These are phyloP conservation scores for Basidiobolus meristosporus DNA, from an alignment of 371 early-diverging fungal species.

Conservation along the genomic window DNA sequence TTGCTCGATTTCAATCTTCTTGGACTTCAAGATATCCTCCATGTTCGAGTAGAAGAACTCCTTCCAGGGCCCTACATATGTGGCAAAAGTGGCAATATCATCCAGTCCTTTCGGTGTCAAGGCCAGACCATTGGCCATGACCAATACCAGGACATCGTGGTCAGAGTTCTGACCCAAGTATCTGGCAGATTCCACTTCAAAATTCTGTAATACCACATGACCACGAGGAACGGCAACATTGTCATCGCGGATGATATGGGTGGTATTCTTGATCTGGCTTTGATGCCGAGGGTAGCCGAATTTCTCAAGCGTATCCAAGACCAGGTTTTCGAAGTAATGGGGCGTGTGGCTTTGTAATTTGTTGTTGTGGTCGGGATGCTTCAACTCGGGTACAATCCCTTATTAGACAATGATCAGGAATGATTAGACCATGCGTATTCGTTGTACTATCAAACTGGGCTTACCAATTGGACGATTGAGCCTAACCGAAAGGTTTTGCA, in stretches of 20 bases:
- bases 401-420: too few relatives aligned
- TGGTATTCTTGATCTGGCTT: background rate
- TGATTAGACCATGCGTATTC: too few relatives aligned
- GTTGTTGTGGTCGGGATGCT: conserved; percentile 6
- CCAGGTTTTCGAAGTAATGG: conserved; percentile 16
- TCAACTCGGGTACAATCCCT: conserved; percentile 16
- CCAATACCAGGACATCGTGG: conserved; percentile 8
- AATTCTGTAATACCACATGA: conserved; percentile 12
- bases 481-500: conserved; percentile 7
- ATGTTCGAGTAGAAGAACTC: conserved; percentile 12
- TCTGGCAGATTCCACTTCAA: conserved; percentile 12
- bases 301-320: conserved; percentile 9
- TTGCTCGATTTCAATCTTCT: conserved; percentile 8
- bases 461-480: conserved; percentile 11
- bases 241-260: background rate
- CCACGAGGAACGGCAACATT: conserved; percentile 3
- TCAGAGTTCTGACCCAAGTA: conserved; percentile 9
- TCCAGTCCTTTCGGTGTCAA: conserved; percentile 15
- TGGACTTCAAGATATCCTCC: conserved; percentile 4
- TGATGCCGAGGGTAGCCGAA: conserved; percentile 9
- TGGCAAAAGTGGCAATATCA: conserved; percentile 8
- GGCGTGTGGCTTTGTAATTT: background rate
- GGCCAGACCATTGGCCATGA: conserved; percentile 4
- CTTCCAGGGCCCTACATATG: conserved; percentile 13
- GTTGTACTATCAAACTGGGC: too few relatives aligned